Percentiles rank a stretch among this genome's conserved stretches.
Evolutionary conservation across 805 yeast genomes (phyloP).

Genomic region (Wickerhamiella bombiphila): DNA sequence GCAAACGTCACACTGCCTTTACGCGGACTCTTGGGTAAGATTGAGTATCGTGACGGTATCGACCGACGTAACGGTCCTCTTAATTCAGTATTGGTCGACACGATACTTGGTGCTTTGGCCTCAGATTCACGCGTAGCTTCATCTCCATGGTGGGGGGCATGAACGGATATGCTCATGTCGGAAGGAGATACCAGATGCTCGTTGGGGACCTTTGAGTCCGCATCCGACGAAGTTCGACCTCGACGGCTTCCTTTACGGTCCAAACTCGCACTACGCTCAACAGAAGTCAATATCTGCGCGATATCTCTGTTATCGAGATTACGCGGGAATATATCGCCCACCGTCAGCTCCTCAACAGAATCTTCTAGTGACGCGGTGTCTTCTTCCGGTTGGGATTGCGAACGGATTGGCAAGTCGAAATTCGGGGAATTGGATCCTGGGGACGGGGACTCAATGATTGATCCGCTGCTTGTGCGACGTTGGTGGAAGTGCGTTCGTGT

Average conservation of each 20-base stretch:
- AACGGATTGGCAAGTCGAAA: no score
- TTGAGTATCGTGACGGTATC: neutral
- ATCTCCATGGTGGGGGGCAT: neutral
- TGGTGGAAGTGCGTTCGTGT: neutral
- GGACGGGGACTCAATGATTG: neutral
- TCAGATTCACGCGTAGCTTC: neutral
- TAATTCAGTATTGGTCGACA: neutral
- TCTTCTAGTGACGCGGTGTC: neutral
- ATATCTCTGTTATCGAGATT: constrained; percentile 21
- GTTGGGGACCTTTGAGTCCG: neutral
- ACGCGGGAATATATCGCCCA: neutral
- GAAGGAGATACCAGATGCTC: constrained; percentile 1
- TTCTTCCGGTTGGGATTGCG: no score
- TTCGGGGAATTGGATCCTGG: neutral
- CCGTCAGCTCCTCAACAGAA: neutral
- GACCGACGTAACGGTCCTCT: neutral
- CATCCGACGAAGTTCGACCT: neutral
- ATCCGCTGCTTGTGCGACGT: neutral
- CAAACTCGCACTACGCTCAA: constrained; percentile 24
- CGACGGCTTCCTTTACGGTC: constrained; percentile 17
- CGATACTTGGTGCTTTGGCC: neutral
- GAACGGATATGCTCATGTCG: neutral
- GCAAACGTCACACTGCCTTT: constrained; percentile 34
- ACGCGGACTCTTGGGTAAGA: no score
- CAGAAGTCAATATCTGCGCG: constrained; percentile 22